These are phyloP conservation scores for Fraxinus pennsylvanica DNA, from an alignment of 257 asterid genomes.

Conservation along the genomic window DNA sequence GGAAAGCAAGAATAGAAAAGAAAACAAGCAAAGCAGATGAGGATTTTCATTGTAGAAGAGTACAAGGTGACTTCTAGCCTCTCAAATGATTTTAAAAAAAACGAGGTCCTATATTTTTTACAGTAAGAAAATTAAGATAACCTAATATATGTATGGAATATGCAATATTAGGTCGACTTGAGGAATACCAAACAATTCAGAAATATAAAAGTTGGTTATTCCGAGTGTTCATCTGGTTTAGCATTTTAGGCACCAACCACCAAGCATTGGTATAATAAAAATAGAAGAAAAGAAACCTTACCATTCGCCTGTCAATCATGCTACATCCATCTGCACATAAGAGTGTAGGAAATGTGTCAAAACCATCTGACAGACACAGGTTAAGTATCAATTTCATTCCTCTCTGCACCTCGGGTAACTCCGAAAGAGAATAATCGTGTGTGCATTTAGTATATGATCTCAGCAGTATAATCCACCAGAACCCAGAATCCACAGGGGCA, in stretches of 20 bases:
- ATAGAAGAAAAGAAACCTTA: conserved; percentile 17
- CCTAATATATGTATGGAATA: too few species aligned
- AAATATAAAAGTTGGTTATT: not conserved
- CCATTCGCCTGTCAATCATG: conserved; percentile 74
- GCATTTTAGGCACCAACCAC: not conserved
- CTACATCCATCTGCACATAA: conserved; percentile 71
- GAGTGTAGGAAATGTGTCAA: conserved; percentile 67
- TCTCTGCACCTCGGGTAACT: conserved; percentile 58
- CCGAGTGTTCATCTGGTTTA: not conserved
- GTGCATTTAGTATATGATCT: conserved; percentile 54
- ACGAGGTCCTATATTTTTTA: too few species aligned
- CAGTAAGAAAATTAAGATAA: too few species aligned
- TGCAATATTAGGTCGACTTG: not conserved
- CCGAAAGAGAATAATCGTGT: conserved; percentile 44
- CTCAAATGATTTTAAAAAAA: too few species aligned
- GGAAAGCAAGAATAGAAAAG: not conserved
- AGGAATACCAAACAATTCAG: not conserved
- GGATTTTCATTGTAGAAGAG: too few species aligned
- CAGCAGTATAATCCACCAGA: conserved; percentile 67
- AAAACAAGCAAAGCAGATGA: not conserved
- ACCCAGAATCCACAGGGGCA: conserved; percentile 66
- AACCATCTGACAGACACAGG: conserved; percentile 67
- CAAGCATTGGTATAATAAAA: not conserved
- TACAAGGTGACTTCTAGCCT: too few species aligned
- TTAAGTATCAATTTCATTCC: conserved; percentile 60